Evolutionary conservation across 257 asterid species (phyloP).

Genomic region (Capsicum pubescens): DNA sequence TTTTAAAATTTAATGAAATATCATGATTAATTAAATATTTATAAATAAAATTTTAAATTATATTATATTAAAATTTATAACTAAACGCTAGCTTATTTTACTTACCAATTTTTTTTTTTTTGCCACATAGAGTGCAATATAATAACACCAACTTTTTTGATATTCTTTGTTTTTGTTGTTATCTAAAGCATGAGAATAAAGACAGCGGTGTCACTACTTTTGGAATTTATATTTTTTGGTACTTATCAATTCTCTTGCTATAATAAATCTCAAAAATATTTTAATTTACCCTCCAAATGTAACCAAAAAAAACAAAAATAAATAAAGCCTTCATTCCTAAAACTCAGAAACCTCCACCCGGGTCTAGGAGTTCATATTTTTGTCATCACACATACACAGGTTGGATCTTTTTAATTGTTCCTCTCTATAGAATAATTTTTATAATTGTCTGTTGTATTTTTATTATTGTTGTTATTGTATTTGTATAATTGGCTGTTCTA

Average conservation of each 20-base stretch:
- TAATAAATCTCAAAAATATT: neutral
- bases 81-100: too few species aligned
- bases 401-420: neutral
- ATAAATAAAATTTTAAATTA: too few species aligned
- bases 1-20: too few species aligned
- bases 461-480: too few species aligned
- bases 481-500: too few species aligned
- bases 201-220: neutral
- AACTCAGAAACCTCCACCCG: neutral
- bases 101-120: too few species aligned
- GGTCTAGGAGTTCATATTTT: conserved; percentile 18
- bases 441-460: neutral
- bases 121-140: neutral
- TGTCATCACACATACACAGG: neutral
- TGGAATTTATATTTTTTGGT: neutral
- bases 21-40: too few species aligned
- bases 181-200: conserved; percentile 12
- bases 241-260: neutral
- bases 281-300: conserved; percentile 12
- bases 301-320: neutral
- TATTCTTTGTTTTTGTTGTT: neutral
- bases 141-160: neutral
- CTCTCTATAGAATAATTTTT: neutral
- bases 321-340: neutral
- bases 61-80: too few species aligned